Evolutionary conservation across 1,284 basidiomycete genomes (phyloP).

Genomic region (Ustilago hordei): DNA sequence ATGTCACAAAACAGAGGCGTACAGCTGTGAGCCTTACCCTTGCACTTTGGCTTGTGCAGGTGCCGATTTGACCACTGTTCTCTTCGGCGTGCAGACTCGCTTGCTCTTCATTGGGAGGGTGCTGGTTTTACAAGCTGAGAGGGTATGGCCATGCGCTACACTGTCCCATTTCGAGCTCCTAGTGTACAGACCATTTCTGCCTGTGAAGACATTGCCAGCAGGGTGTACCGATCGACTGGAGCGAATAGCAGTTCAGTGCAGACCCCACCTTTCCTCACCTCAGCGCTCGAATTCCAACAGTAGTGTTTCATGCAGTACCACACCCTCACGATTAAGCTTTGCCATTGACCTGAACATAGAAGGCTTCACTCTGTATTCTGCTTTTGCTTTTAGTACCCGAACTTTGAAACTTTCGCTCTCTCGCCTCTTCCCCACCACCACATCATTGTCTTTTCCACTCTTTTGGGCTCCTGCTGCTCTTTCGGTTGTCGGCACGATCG

Average conservation of each 20-base stretch:
- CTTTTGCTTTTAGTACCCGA: constrained; percentile 10
- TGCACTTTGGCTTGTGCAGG: constrained; percentile 2
- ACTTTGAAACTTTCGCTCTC: neutral
- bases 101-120: neutral
- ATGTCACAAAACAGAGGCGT: neutral
- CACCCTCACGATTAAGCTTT: neutral
- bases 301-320: neutral
- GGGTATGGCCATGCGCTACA: no score
- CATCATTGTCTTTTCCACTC: neutral
- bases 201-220: no score
- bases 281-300: neutral
- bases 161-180: no score
- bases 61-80: neutral
- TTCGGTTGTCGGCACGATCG: constrained; percentile 23
- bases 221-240: no score
- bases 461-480: neutral
- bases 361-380: neutral
- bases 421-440: neutral
- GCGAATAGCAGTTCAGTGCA: neutral
- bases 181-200: no score
- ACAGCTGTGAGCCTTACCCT: neutral
- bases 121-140: neutral
- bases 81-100: neutral
- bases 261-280: neutral
- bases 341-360: neutral